A percentile compares a stretch with the other conserved stretches of the same genome.
Evolutionary conservation across 108 stramenopile genomes (phyloP).

Genomic region (Fragilariopsis cylindrus): DNA sequence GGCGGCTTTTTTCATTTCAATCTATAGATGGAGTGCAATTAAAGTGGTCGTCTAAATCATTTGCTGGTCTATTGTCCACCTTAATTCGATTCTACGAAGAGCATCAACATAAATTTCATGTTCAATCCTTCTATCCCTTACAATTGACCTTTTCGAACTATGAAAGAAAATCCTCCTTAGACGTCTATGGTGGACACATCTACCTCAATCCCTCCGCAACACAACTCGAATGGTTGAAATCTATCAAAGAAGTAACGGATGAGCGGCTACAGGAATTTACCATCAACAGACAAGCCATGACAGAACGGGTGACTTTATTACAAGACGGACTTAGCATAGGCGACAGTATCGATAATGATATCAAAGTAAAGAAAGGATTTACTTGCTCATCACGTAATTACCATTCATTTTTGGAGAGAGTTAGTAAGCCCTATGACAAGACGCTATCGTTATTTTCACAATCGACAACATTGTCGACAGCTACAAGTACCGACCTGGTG

Average conservation of each 20-base stretch:
- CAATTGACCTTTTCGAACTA: slow-evolving; percentile 59
- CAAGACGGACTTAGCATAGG: slow-evolving; percentile 42
- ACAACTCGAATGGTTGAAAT: slow-evolving; percentile 66
- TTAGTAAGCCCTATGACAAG: slow-evolving; percentile 9
- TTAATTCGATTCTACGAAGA: slow-evolving; percentile 69
- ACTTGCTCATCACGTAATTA: slow-evolving; percentile 67
- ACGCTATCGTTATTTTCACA: neutral
- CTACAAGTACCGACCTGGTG: slow-evolving; percentile 16
- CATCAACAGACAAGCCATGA: slow-evolving; percentile 33
- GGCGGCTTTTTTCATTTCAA: slow-evolving; percentile 68
- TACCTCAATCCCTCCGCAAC: slow-evolving; percentile 66
- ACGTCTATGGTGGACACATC: slow-evolving; percentile 63
- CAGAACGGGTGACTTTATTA: slow-evolving; percentile 33
- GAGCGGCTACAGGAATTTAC: slow-evolving; percentile 36
- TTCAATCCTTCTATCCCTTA: slow-evolving; percentile 81
- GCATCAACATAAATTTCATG: slow-evolving; percentile 45
- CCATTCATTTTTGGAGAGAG: slow-evolving; percentile 48
- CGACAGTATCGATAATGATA: neutral
- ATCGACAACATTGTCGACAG: neutral
- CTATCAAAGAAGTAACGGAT: slow-evolving; percentile 50
- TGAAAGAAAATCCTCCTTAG: slow-evolving; percentile 49
- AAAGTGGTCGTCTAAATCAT: slow-evolving; percentile 71
- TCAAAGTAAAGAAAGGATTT: slow-evolving; percentile 58
- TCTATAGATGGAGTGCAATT: slow-evolving; percentile 73
- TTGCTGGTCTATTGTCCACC: slow-evolving; percentile 49